Base-by-base conservation (phyloP, 2,329 filamentous ascomycete species). In the Cryoendolithus antarcticus region DNA sequence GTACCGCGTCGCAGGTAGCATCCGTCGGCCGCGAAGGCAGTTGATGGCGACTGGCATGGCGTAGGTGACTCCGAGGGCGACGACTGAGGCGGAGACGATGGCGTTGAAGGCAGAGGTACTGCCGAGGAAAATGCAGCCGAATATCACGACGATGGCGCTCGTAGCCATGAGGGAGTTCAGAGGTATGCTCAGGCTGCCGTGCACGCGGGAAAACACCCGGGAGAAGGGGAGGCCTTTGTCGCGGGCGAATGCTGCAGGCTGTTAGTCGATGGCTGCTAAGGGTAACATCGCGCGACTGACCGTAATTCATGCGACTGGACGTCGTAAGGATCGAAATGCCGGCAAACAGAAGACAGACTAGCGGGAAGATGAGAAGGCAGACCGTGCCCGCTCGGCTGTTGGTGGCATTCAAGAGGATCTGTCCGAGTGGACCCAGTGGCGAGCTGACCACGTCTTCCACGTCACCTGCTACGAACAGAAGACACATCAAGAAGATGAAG, bases 31-130 rank as follows among this genome's bases (percentile, higher is more conserved):
- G 1, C 77, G 73, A 2, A 82, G 56, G 41, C 76, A 71, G 49
- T 86, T 83, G 48, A 86, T 75, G 0, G 72, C 66, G 34, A 84
- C 74, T 0, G 82, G 83, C 30, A 88, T 82, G 4, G 73, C 82
- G 48, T 88, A 88, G 2, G 78, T 80, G 4, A 86, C 62, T 5
- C 79, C 75, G 0, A 88, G 67, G 1, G 80, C 74, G 6, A 86
- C 80, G 0, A 86, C 81, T 0, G 78, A 80, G 12, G 58, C 58
- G 27, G 53, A 54, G 34, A 53, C 50, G 34, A 61, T 60, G 37
- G 58, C 58, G 42, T 59, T 60, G 53, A 61, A 60, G 1, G 58
- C 58, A 36, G 49, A 53, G 24, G 48, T 53, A 2, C 55, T 59
- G n/a, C 58, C 58, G 11, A 61, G 45, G 46, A 59, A 58, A 42